Percentiles rank a stretch among this genome's conserved stretches.
Conservation (phyloP, 192 early-diverging fungal species). For the Cetraspora pellucida region DNA sequence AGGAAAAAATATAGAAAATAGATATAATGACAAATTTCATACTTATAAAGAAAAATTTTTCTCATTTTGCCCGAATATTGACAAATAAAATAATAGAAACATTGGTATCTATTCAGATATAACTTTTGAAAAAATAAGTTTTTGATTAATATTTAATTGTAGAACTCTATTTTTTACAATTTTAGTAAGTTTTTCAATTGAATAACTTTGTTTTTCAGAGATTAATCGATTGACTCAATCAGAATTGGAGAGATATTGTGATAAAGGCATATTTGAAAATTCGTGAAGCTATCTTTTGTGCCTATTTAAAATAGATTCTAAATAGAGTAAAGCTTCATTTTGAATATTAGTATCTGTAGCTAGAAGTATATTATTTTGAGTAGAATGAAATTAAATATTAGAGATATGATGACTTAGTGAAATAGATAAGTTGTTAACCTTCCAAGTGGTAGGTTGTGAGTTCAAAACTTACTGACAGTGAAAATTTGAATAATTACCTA, state of each 20-base stretch:
- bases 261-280: constrained; percentile 28
- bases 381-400: no score
- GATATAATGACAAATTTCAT: not conserved
- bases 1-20: not conserved
- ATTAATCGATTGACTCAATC: constrained; percentile 15
- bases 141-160: constrained; percentile 16
- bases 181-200: not conserved
- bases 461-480: no score
- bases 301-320: constrained; percentile 4
- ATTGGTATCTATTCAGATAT: constrained; percentile 9
- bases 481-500: no score
- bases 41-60: constrained; percentile 30
- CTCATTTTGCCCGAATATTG: no score
- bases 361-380: not conserved
- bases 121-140: constrained; percentile 7
- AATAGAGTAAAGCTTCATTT: not conserved
- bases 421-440: no score
- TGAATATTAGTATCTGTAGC: constrained; percentile 13
- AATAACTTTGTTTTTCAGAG: constrained; percentile 19
- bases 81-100: constrained; percentile 34
- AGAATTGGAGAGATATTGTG: not conserved
- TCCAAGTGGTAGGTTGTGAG: no score
- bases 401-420: no score
- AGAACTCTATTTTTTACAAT: not conserved
- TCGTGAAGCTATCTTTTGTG: constrained; percentile 17